Evolutionary conservation across 495 filamentous ascomycete genomes (phyloP).

Genomic region (Lepraria neglecta): DNA sequence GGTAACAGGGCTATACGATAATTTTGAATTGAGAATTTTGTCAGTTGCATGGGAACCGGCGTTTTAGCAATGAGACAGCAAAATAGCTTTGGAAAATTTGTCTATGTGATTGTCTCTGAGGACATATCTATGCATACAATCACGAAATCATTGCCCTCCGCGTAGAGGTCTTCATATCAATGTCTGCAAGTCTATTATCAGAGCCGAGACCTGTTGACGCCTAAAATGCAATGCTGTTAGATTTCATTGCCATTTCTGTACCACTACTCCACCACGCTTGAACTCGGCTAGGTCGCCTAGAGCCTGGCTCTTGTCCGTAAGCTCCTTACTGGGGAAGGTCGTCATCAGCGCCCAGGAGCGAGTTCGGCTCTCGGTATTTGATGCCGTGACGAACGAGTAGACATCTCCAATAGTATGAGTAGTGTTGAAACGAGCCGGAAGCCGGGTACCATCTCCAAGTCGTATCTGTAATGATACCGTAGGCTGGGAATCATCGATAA

Average conservation of each 20-base stretch:
- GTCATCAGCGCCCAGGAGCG: constrained; percentile 81
- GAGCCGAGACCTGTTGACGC: constrained; percentile 2
- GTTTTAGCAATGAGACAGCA: too few relatives aligned
- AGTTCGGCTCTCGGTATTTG: constrained; percentile 51
- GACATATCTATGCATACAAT: constrained; percentile 1
- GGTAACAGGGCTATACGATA: constrained; percentile 6
- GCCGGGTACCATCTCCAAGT: constrained; percentile 79
- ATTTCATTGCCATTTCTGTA: constrained; percentile 73
- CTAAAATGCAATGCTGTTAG: constrained; percentile 13
- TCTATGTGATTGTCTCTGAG: not conserved
- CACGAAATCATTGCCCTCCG: not conserved
- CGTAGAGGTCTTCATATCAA: constrained; percentile 1
- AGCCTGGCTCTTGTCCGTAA: constrained; percentile 61
- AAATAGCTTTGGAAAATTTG: not conserved
- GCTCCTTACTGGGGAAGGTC: constrained; percentile 92
- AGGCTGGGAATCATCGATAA: constrained; percentile 71
- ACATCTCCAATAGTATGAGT: constrained; percentile 86
- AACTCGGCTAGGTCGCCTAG: constrained; percentile 78
- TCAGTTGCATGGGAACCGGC: too few relatives aligned
- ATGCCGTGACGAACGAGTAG: constrained; percentile 72
- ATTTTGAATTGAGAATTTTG: not conserved
- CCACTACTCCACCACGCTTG: constrained; percentile 73
- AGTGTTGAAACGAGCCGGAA: constrained; percentile 86
- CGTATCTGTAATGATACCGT: constrained; percentile 77
- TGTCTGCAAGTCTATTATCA: not conserved